Conservation (phyloP, 2,329 filamentous ascomycete genomes). For the Tolypocladium album region DNA sequence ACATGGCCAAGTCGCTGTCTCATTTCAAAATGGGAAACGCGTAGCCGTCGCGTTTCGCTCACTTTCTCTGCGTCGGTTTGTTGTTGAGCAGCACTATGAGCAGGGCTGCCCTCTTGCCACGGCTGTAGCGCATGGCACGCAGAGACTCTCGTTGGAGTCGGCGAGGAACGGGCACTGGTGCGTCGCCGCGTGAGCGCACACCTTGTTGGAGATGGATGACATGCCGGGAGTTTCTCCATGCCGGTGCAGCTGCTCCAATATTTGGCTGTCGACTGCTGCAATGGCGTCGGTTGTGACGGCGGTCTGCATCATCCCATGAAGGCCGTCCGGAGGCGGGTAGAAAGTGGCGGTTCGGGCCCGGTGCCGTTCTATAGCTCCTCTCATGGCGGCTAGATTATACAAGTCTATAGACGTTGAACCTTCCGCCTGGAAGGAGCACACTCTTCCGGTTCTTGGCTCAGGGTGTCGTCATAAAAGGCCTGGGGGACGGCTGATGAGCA, state of each 20-base stretch:
- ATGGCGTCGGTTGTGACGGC: not conserved
- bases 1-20: not conserved
- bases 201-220: constrained; percentile 14
- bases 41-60: not conserved
- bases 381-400: constrained; percentile 1
- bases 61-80: not conserved
- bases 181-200: constrained; percentile 14
- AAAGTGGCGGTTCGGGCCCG: not conserved
- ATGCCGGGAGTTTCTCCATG: constrained; percentile 2
- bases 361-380: not conserved
- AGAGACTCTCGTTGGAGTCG: constrained; percentile 15
- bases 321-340: not conserved
- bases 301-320: not conserved
- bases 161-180: constrained; percentile 16
- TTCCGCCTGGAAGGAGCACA: not conserved
- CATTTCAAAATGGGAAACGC: not conserved
- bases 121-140: constrained; percentile 12
- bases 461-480: not conserved
- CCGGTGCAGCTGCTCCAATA: not conserved
- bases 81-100: constrained; percentile 1
- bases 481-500: not conserved
- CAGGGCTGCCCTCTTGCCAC: constrained; percentile 14
- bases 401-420: not conserved
- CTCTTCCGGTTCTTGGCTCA: not conserved
- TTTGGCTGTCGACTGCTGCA: not conserved